These are phyloP conservation scores for Saccharomycopsis sp. DNA, from an alignment of 805 yeast species.

Conservation along the genomic window DNA sequence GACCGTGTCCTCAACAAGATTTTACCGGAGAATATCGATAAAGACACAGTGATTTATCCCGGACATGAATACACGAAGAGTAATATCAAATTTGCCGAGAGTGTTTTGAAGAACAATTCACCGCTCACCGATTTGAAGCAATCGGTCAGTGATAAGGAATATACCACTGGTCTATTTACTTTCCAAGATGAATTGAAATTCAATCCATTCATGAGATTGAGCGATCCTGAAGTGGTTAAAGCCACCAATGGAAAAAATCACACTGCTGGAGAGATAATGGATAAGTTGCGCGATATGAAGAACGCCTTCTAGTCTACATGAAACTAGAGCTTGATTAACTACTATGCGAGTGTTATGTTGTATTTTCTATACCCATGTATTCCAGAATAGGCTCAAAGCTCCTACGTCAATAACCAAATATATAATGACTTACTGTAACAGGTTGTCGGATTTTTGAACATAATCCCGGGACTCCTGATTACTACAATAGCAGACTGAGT, in stretches of 20 bases:
- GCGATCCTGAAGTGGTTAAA: constrained; percentile 53
- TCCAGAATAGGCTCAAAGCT: too few species aligned
- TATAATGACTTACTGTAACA: too few species aligned
- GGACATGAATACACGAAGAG: constrained; percentile 94
- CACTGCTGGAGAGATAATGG: constrained; percentile 53
- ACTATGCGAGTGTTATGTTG: too few species aligned
- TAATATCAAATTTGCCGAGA: constrained; percentile 71
- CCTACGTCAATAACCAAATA: too few species aligned
- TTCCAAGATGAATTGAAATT: constrained; percentile 71
- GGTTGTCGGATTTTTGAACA: too few species aligned
- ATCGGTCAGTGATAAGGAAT: constrained; percentile 49
- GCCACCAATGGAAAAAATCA: constrained; percentile 47
- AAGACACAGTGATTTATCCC: constrained; percentile 71
- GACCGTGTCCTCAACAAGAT: constrained; percentile 52
- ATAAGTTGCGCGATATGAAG: constrained; percentile 66
- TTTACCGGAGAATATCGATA: constrained; percentile 51
- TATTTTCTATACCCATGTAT: too few species aligned
- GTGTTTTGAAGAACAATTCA: constrained; percentile 43
- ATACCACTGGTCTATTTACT: constrained; percentile 82
- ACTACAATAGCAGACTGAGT: too few species aligned
- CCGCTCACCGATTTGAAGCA: constrained; percentile 38
- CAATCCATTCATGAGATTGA: constrained; percentile 85
- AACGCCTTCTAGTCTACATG: constrained; percentile 38
- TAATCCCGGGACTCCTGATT: too few species aligned
- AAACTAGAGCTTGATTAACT: too few species aligned